Evolutionary conservation across 1,139 yeast genomes (phyloP).

Genomic region (Candida labiduridarum): DNA sequence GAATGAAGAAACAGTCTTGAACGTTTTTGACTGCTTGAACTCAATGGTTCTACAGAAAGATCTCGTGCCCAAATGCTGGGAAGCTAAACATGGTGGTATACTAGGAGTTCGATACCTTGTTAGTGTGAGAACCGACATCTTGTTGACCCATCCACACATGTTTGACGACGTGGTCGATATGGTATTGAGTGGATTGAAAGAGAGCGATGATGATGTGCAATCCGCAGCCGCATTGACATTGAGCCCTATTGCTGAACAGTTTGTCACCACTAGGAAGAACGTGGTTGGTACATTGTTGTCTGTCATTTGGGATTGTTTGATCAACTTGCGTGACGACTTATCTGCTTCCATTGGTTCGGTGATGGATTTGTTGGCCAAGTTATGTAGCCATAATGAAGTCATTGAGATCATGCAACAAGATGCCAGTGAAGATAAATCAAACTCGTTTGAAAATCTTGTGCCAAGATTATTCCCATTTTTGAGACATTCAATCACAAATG

Average conservation of each 20-base stretch:
- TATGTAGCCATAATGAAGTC: conserved; percentile 82
- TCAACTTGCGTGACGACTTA: conserved; percentile 84
- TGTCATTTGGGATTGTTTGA: conserved; percentile 87
- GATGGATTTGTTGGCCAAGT: conserved; percentile 88
- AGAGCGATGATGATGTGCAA: conserved; percentile 93
- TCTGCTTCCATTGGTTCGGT: conserved; percentile 96
- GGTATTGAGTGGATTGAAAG: conserved; percentile 84
- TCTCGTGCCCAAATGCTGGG: conserved; percentile 67
- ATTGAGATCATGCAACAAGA: conserved; percentile 68
- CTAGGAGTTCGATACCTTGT: conserved; percentile 91
- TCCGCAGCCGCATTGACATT: conserved; percentile 95
- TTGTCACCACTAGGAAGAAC: conserved; percentile 65
- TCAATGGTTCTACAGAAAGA: conserved; percentile 72
- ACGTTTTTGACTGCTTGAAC: conserved; percentile 67
- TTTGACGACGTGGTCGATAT: conserved; percentile 76
- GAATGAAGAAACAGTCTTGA: conserved; percentile 50
- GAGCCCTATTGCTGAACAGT: conserved; percentile 84
- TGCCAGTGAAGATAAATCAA: conserved; percentile 55
- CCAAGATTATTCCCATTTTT: conserved; percentile 91
- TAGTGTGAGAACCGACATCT: conserved; percentile 80
- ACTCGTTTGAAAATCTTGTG: conserved; percentile 69
- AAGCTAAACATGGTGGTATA: conserved; percentile 98
- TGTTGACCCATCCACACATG: conserved; percentile 59
- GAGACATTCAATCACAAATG: conserved; percentile 91
- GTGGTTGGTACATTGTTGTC: conserved; percentile 66